These are phyloP conservation scores for Penicillium sp. DNA, from an alignment of 2,329 filamentous ascomycete genomes.

Conservation along the genomic window DNA sequence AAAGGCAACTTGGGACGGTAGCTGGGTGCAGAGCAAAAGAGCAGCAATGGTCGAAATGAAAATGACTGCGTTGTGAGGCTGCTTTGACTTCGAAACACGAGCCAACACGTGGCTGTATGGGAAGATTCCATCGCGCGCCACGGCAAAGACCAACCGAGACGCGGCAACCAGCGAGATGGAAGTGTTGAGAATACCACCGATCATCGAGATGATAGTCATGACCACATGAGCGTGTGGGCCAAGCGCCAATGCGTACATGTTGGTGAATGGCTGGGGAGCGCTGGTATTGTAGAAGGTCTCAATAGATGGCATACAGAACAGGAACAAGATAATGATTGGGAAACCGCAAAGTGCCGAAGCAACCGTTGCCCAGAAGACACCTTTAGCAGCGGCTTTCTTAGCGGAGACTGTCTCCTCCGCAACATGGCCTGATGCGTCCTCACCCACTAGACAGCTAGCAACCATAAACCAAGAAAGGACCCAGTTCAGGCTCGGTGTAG, in stretches of 20 bases:
- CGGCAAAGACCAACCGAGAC: conserved; percentile 58
- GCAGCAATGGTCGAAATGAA: conserved; percentile 54
- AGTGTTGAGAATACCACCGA: conserved; percentile 41
- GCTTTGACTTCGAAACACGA: conserved; percentile 50
- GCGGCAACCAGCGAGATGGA: conserved; percentile 56
- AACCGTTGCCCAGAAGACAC: conserved; percentile 32
- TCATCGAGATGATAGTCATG: conserved; percentile 25
- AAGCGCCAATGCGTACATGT: conserved; percentile 24
- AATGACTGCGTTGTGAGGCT: conserved; percentile 56
- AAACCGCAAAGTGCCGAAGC: conserved; percentile 30
- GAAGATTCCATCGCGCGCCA: conserved; percentile 58
- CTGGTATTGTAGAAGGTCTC: conserved; percentile 30
- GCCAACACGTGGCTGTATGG: conserved; percentile 56
- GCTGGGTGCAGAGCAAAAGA: conserved; percentile 55
- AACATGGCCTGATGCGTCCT: conserved; percentile 32
- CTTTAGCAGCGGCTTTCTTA: conserved; percentile 31
- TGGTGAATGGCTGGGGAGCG: conserved; percentile 29
- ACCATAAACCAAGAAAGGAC: conserved; percentile 30
- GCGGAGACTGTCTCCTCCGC: conserved; percentile 32
- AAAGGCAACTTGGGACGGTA: conserved; percentile 51
- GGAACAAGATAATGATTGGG: conserved; percentile 30
- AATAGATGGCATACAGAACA: conserved; percentile 33
- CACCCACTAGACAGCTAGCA: conserved; percentile 28
- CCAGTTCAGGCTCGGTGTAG: conserved; percentile 29
- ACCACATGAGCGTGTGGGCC: conserved; percentile 23